Conservation (phyloP, 139 green algal species). For the Pseudopediastrum boryanum region DNA sequence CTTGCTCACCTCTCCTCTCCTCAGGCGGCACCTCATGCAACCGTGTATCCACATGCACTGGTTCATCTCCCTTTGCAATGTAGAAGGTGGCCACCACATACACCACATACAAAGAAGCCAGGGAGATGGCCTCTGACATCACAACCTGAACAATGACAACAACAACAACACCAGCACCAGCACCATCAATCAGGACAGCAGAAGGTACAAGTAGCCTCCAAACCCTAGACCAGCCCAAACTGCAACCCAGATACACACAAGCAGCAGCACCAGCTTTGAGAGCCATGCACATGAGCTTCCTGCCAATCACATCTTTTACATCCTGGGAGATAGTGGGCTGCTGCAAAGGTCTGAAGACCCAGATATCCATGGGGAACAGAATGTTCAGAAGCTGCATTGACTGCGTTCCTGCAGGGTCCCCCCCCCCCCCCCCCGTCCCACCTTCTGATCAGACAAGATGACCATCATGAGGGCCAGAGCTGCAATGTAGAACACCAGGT, state of each 20-base stretch:
- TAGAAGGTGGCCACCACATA: slow-evolving; percentile 50
- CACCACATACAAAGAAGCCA: slow-evolving; percentile 35
- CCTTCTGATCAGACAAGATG: slow-evolving; percentile 26
- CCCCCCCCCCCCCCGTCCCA: too few species aligned
- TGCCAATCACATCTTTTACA: too few species aligned
- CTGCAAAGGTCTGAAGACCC: neutral
- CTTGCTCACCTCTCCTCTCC: slow-evolving; percentile 11
- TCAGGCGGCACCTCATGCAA: slow-evolving; percentile 51
- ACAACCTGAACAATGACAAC: slow-evolving; percentile 30
- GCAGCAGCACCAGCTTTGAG: too few species aligned
- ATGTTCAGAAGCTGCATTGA: too few species aligned
- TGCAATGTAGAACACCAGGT: slow-evolving; percentile 50
- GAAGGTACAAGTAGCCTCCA: too few species aligned
- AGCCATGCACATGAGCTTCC: too few species aligned
- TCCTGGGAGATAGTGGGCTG: neutral
- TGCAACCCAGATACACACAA: too few species aligned
- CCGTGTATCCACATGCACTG: slow-evolving; percentile 41
- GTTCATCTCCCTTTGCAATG: slow-evolving; percentile 40
- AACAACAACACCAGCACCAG: neutral
- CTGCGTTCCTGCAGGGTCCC: too few species aligned
- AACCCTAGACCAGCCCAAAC: too few species aligned
- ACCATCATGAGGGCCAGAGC: slow-evolving; percentile 33
- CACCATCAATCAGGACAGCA: neutral
- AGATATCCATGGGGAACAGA: neutral
- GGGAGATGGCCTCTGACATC: slow-evolving; percentile 26